Evolutionary conservation across 2,329 filamentous ascomycete genomes (phyloP).

Genomic region (Fusarium subtropicale): DNA sequence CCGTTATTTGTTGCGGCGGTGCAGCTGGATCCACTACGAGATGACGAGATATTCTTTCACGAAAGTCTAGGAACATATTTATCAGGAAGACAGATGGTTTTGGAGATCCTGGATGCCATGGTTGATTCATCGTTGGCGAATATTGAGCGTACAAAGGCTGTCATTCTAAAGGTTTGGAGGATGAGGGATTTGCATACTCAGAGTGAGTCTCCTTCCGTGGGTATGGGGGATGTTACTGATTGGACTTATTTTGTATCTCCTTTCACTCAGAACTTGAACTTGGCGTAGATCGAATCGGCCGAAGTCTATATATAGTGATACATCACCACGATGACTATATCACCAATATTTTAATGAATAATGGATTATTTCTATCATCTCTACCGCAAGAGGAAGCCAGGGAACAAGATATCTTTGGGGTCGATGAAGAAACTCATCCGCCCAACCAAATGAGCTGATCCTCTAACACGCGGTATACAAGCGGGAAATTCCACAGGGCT

Average conservation of each 20-base stretch:
- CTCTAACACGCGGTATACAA: constrained; percentile 35
- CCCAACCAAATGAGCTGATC: constrained; percentile 25
- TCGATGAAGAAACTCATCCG: constrained; percentile 39
- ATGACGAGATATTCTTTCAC: constrained; percentile 12
- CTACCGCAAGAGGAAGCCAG: constrained; percentile 30
- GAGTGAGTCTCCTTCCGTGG: background rate
- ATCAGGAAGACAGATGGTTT: constrained; percentile 32
- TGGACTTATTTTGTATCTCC: constrained; percentile 47
- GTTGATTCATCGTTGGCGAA: constrained; percentile 56
- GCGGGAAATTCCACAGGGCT: constrained; percentile 30
- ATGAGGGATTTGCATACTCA: constrained; percentile 52
- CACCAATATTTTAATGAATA: constrained; percentile 7
- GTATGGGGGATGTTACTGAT: constrained; percentile 30
- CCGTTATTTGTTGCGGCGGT: constrained; percentile 42
- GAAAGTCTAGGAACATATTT: background rate
- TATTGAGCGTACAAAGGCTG: constrained; percentile 57
- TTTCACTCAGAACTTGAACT: constrained; percentile 46
- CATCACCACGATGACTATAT: background rate
- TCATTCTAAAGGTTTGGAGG: constrained; percentile 61
- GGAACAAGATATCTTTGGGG: constrained; percentile 18
- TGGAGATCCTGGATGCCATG: constrained; percentile 51
- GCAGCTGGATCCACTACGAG: constrained; percentile 35
- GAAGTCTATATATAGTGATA: background rate
- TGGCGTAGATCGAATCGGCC: constrained; percentile 23
- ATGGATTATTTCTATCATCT: background rate